Evolutionary conservation across 139 green algal species (phyloP).

Genomic region (Tetraselmis chui): DNA sequence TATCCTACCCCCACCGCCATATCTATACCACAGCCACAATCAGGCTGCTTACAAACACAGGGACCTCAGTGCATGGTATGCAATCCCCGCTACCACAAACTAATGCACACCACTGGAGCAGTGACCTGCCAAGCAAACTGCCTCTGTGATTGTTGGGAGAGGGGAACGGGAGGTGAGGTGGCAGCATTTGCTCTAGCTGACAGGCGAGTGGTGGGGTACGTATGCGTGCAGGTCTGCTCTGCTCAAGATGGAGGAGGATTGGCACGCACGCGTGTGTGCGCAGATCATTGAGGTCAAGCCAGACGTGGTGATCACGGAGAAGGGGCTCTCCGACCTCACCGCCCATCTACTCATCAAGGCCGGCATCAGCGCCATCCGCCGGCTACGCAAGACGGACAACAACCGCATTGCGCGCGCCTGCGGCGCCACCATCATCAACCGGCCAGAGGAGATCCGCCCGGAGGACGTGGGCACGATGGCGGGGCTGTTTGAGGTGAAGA

Average conservation of each 20-base stretch:
- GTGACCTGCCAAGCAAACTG: too few relatives aligned
- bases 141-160: too few relatives aligned
- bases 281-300: slow-evolving; percentile 89
- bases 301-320: slow-evolving; percentile 96
- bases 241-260: slow-evolving; percentile 96
- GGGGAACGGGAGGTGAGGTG: too few relatives aligned
- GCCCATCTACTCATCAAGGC: slow-evolving; percentile 88
- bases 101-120: too few relatives aligned
- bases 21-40: too few relatives aligned
- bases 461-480: slow-evolving; percentile 18
- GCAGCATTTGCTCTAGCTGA: too few relatives aligned
- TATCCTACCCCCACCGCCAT: too few relatives aligned
- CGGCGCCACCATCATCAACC: slow-evolving; percentile 93
- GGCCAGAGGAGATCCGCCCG: slow-evolving; percentile 19
- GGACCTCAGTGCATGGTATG: too few relatives aligned
- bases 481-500: slow-evolving; percentile 93
- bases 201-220: too few relatives aligned
- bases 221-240: slow-evolving; percentile 58
- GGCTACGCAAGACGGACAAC: slow-evolving; percentile 99
- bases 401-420: slow-evolving; percentile 90
- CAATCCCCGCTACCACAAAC: too few relatives aligned
- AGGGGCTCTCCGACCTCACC: slow-evolving; percentile 91
- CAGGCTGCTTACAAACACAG: too few relatives aligned
- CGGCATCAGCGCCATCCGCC: slow-evolving; percentile 87
- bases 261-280: slow-evolving; percentile 66